phyloP scores from a whole-genome alignment of 2,329 filamentous ascomycete species.

The Fusarium pininemorale region DNA sequence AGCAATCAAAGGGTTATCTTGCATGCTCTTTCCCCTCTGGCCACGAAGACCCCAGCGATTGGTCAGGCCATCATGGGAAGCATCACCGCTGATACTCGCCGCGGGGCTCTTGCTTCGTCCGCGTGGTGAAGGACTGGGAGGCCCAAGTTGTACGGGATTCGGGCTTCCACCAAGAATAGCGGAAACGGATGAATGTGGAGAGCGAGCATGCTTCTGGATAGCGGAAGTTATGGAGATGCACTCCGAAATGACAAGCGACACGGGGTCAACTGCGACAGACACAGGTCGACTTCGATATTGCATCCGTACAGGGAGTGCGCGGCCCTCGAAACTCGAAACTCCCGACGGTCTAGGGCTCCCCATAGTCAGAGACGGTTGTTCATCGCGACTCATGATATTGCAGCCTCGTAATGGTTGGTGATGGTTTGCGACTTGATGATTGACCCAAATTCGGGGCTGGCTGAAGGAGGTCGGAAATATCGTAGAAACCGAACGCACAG shows the following conservation, averaged over 20 bases:
- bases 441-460: constrained; percentile 6
- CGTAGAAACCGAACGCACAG: neutral
- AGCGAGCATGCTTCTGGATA: constrained; percentile 97
- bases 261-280: constrained; percentile 86
- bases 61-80: constrained; percentile 67
- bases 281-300: constrained; percentile 70
- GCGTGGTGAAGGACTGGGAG: constrained; percentile 54
- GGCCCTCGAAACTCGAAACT: constrained; percentile 32
- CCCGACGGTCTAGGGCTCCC: constrained; percentile 37
- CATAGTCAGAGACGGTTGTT: constrained; percentile 38
- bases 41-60: constrained; percentile 94
- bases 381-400: constrained; percentile 49
- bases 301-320: constrained; percentile 56
- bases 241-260: constrained; percentile 95
- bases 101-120: constrained; percentile 55
- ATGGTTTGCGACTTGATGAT: constrained; percentile 21
- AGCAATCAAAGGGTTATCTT: constrained; percentile 95
- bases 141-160: constrained; percentile 64
- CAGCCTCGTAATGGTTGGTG: constrained; percentile 22
- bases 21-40: constrained; percentile 96
- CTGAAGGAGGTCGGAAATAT: neutral
- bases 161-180: constrained; percentile 87
- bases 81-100: constrained; percentile 51
- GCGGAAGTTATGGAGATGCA: constrained; percentile 98
- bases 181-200: constrained; percentile 94